Base-by-base conservation (phyloP, 495 filamentous ascomycete species). In the Neurospora cerealis region DNA sequence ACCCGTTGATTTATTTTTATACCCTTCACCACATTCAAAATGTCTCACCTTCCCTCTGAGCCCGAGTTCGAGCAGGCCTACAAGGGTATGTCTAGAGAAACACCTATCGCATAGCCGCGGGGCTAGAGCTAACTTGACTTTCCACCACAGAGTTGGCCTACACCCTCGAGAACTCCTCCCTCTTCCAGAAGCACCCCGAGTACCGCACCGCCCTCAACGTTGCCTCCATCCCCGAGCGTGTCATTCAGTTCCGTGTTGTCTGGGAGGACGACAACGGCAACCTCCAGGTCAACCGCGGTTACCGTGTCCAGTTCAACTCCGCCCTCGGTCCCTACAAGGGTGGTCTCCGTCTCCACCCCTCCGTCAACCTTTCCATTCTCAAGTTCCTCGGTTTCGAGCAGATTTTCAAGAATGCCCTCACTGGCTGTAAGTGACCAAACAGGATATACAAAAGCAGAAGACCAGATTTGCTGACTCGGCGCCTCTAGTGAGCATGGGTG, bases 311-410 rank as follows among this genome's bases (percentile, higher is more conserved):
- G 85, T 99, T 97, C 92, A 99, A 98, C 88, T 97, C 93, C 24
- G 96, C 96, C 70, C 91, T 99, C 38, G 96, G 96, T 71, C 96
- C 96, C 42, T 99, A 97, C 91, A 99, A 99, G 88, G 96, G 96
- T 76, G 96, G 96, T 80, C 90, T 98, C 76, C 88, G 96, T 73
- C 95, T 99, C 87, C 96, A 99, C 82, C 96, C 95, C 71, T 89
- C 92, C 19, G 96, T 99, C 85, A 99, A 99, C 87, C 88, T 99
- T 74, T 96, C 93, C 77, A 95, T 99, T 80, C 88, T 99, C 75
- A 99, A 99, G 87, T 98, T 98, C 88, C 88, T 99, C 78, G 96
- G 95, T 72, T 98, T 98, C 82, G 96, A 99, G 91, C 96, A 99
- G 88, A 96, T 93, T 85, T 98, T 99, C 89, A 99, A 99, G 91